Evolutionary conservation across 306 rosid species (phyloP), one percentile per base, ranked within the genome.

Genomic region (Malus sieversii): DNA sequence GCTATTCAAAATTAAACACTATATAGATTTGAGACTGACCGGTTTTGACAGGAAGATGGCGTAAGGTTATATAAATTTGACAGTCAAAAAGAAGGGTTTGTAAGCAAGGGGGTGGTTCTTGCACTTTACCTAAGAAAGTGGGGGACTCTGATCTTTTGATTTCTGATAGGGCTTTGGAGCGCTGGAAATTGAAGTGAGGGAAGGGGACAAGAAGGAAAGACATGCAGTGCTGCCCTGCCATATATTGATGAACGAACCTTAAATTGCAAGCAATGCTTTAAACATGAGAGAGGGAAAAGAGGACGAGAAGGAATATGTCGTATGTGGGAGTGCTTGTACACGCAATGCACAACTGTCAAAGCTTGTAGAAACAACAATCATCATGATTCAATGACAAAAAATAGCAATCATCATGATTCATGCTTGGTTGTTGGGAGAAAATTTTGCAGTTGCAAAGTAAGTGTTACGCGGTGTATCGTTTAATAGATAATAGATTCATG

Each of bases 171-270:
- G 58, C 16, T 5, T 67, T 71, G 32, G 71, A 75, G 83, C 77
- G 81, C 85, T 89, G 90, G 94, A 82, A 89, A 87, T 87, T 89
- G 90, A 81, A 87, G 83, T 66, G 44, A 38, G 33, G 51, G 32
- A 23, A 52, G 74, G 74, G 73, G 78, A 74, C 82, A 78, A 45
- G 4, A 76, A 80, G 45, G 72, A 71, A 63, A 66, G 58, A 42
- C 8, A 76, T 8, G 44, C 77, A 76, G 29, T 71, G 72, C 62
- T 75, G 72, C 58, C 15, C 66, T 27, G 57, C 79, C 27, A 57
- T 57, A 71, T 60, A 74, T 42, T 58, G 72, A 66, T 13, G 78
- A 75, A 33, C 53, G 76, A 15, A 81, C 82, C 90, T 90, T 83
- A 66, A 77, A 79, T 63, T 30, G 87, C 85, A 87, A 84, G 92